Conservation (phyloP, 306 rosid genomes). For the Biancaea sappan region DNA sequence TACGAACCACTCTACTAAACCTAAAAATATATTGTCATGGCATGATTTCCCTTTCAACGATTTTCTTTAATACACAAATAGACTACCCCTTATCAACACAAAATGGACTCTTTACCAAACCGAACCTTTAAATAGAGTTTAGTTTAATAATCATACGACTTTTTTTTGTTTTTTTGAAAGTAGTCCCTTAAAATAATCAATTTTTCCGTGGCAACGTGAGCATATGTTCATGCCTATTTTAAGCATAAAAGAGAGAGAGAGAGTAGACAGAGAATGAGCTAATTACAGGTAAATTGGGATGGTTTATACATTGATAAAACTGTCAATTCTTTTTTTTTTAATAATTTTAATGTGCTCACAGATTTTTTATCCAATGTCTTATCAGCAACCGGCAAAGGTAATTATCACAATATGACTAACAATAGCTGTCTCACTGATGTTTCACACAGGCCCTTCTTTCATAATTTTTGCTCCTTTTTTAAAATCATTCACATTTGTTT, state of each 20-base stretch:
- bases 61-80: not conserved
- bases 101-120: not conserved
- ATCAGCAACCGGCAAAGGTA: not conserved
- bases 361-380: not conserved
- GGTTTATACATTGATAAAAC: too few relatives aligned
- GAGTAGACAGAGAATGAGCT: not conserved
- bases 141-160: not conserved
- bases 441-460: not conserved
- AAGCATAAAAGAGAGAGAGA: not conserved
- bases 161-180: not conserved
- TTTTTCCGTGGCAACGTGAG: not conserved
- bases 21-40: not conserved
- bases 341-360: not conserved
- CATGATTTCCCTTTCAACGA: not conserved
- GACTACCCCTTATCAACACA: not conserved
- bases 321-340: too few relatives aligned
- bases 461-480: not conserved
- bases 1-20: not conserved
- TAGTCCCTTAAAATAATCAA: not conserved
- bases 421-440: not conserved
- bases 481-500: not conserved
- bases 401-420: not conserved
- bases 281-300: not conserved
- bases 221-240: not conserved
- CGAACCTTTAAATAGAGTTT: not conserved